phyloP scores from a whole-genome alignment of 805 yeast genomes.

The Zygosaccharomyces bisporus region DNA sequence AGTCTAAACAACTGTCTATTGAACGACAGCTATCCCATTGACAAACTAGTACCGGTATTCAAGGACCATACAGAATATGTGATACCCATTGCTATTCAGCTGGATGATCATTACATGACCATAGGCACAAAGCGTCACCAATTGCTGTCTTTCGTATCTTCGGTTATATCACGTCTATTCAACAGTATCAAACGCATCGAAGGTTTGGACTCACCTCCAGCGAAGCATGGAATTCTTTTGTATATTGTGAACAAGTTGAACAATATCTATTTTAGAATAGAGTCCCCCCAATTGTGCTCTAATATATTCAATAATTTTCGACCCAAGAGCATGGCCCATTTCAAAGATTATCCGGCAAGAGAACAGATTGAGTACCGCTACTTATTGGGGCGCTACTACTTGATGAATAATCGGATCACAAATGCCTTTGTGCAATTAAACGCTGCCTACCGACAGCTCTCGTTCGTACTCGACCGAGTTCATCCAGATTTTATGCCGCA shows the following conservation, averaged over 20 bases:
- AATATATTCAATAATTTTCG: conserved; percentile 42
- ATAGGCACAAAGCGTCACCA: conserved; percentile 34
- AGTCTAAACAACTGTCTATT: conserved; percentile 45
- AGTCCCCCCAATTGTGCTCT: conserved; percentile 35
- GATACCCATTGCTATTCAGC: conserved; percentile 29
- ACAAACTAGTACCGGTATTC: conserved; percentile 22
- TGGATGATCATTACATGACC: conserved; percentile 23
- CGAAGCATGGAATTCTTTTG: conserved; percentile 48
- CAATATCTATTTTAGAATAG: conserved; percentile 49
- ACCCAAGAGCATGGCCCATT: conserved; percentile 52
- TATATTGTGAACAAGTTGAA: conserved; percentile 54
- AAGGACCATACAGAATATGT: conserved; percentile 36
- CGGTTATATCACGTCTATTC: conserved; percentile 53
- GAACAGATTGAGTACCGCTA: conserved; percentile 56
- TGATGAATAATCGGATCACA: conserved; percentile 48
- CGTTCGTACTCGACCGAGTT: conserved; percentile 27
- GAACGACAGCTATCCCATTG: conserved; percentile 39
- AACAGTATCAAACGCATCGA: conserved; percentile 50
- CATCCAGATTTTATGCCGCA: conserved; percentile 10
- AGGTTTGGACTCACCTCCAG: conserved; percentile 17
- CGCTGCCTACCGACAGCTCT: conserved; percentile 47
- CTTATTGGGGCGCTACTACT: conserved; percentile 53
- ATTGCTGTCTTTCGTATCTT: conserved; percentile 46
- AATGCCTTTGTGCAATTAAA: conserved; percentile 51
- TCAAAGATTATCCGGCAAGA: conserved; percentile 41